phyloP scores from a whole-genome alignment of 371 early-diverging fungal genomes.

The Blastocladiella emersonii region DNA sequence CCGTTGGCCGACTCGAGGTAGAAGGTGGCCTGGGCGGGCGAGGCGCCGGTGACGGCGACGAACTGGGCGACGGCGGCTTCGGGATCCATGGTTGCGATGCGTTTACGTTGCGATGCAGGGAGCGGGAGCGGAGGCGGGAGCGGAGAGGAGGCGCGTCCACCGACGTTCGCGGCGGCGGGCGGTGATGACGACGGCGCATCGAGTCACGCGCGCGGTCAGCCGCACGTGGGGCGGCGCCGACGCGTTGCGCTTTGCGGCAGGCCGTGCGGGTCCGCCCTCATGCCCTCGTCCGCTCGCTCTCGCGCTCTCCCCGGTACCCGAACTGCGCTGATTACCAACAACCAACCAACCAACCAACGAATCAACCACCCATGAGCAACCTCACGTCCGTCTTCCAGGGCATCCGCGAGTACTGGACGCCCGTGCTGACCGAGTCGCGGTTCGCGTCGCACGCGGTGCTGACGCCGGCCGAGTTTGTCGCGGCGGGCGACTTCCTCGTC shows the following conservation, averaged over 20 bases:
- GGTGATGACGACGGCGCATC: too few relatives aligned
- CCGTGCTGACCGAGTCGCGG: constrained; percentile 82
- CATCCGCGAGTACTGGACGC: constrained; percentile 78
- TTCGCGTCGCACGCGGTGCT: constrained; percentile 86
- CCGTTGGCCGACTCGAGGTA: constrained; percentile 58
- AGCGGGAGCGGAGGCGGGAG: too few relatives aligned
- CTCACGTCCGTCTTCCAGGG: constrained; percentile 31
- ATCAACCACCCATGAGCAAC: too few relatives aligned
- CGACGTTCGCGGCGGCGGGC: too few relatives aligned
- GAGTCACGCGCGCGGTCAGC: too few relatives aligned
- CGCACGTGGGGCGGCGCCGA: too few relatives aligned
- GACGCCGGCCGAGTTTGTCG: constrained; percentile 94
- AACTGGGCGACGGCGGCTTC: constrained; percentile 48
- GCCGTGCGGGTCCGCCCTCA: too few relatives aligned
- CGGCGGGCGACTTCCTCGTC: constrained; percentile 91
- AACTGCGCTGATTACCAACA: not conserved
- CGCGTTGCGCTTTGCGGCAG: too few relatives aligned
- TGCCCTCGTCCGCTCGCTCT: too few relatives aligned
- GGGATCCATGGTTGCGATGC: not conserved
- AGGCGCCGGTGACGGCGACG: constrained; percentile 35
- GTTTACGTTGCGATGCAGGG: too few relatives aligned
- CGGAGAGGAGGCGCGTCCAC: too few relatives aligned
- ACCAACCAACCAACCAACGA: not conserved
- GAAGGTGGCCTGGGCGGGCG: constrained; percentile 47
- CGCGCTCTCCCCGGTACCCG: too few relatives aligned